phyloP scores from a whole-genome alignment of 2,329 filamentous ascomycete species.

The Phaeosphaeria sp. region DNA sequence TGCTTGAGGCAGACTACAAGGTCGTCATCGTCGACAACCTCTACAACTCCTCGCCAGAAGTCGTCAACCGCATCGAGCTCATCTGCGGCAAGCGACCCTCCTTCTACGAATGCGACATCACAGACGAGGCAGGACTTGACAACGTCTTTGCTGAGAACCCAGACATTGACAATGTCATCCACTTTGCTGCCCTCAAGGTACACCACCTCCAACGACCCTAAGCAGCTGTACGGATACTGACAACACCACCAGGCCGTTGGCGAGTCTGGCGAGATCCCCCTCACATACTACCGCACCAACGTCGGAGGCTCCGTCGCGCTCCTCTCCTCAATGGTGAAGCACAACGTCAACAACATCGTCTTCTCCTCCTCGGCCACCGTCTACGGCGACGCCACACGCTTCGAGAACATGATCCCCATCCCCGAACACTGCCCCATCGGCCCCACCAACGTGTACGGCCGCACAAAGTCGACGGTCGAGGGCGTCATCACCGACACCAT shows the following conservation, averaged over 20 bases:
- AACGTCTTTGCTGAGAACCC: constrained; percentile 88
- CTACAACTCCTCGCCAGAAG: constrained; percentile 94
- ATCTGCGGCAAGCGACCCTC: constrained; percentile 85
- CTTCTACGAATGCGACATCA: constrained; percentile 89
- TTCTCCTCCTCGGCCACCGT: constrained; percentile 98
- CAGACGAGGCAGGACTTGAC: constrained; percentile 81
- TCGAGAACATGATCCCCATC: constrained; percentile 98
- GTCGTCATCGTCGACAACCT: constrained; percentile 96
- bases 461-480: constrained; percentile 94
- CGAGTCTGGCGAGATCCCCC: constrained; percentile 89
- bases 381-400: constrained; percentile 95
- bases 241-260: constrained; percentile 77
- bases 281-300: constrained; percentile 98
- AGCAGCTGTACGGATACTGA: background rate
- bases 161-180: constrained; percentile 96
- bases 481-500: constrained; percentile 89
- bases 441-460: constrained; percentile 96
- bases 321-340: constrained; percentile 82
- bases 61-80: constrained; percentile 92
- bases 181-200: constrained; percentile 97
- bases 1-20: constrained; percentile 93
- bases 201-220: constrained; percentile 17
- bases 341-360: constrained; percentile 95
- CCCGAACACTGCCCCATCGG: constrained; percentile 95
- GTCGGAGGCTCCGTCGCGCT: constrained; percentile 91